phyloP scores from a whole-genome alignment of 176 grass and related monocot genomes.

The Phragmites australis region DNA sequence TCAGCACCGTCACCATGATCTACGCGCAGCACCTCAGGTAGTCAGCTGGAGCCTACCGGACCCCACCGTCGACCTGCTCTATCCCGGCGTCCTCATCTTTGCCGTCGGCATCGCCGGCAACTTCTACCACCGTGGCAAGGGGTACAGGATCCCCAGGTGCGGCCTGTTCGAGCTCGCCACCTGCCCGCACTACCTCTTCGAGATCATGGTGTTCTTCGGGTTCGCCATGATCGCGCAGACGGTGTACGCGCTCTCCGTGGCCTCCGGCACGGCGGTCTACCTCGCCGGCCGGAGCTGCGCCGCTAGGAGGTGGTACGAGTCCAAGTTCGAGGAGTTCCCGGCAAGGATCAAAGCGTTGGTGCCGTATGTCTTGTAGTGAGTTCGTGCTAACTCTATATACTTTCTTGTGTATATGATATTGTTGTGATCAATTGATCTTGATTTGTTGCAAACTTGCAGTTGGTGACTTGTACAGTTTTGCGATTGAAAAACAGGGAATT shows the following conservation, averaged over 20 bases:
- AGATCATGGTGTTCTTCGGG: conserved; percentile 64
- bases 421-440: not conserved
- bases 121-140: conserved; percentile 68
- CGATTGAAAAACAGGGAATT: not conserved
- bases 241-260: conserved; percentile 40
- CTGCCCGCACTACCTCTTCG: conserved; percentile 87
- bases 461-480: not conserved
- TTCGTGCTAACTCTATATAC: not conserved
- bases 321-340: conserved; percentile 67
- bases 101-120: conserved; percentile 62
- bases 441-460: not conserved
- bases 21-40: conserved; percentile 54
- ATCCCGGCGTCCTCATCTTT: conserved; percentile 41
- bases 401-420: not conserved
- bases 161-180: conserved; percentile 62
- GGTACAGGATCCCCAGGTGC: conserved; percentile 69
- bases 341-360: conserved; percentile 57
- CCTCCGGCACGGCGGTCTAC: conserved; percentile 53
- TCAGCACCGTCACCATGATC: conserved; percentile 45
- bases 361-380: conserved; percentile 56
- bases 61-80: conserved; percentile 50
- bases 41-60: conserved; percentile 38
- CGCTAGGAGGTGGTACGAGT: conserved; percentile 70
- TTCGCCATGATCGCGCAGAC: conserved; percentile 72
- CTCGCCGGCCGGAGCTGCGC: conserved; percentile 70